Base-by-base conservation (phyloP, 2,329 filamentous ascomycete species). In the Paracoccidioides lutzii region DNA sequence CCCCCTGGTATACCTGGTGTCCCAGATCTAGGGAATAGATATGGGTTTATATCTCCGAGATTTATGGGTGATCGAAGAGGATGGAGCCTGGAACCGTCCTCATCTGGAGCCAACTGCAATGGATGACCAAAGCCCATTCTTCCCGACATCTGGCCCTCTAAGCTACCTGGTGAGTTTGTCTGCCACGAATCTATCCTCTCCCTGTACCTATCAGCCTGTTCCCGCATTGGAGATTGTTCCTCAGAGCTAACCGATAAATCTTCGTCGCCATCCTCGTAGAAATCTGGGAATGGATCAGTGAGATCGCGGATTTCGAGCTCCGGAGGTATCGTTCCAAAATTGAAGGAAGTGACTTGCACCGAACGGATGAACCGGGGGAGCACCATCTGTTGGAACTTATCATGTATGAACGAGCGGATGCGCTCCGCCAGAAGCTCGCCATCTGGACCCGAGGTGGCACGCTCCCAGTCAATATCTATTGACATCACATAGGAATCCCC, bases 361-460 rank as follows among this genome's bases (percentile, higher is more conserved):
- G 90, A 93, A 67, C 93, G 90, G 73, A 98, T 96, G 78, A 98
- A 96, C 66, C 90, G 87, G 57, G 93, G 93, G 49, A 98, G 80
- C 32, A 86, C 81, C 60, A 97, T 85, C 59, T 89, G 83, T 73
- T 98, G 93, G 73, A 98, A 98, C 66, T 90, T 93, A 68, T 89
- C 85, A 73, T 98, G 89, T 64, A 98, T 87, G 73, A 98, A 98
- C 65, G 84, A 83, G 61, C 91, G 87, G 71, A 98, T 95, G 60
- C 80, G 81, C 67, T 90, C 85, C 51, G 91, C 90, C 59, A 96
- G 83, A 54, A 82, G 87, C 61, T 84, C 80, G 55, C 93, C 91
- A 71, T 97, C 91, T 51, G 89, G 82, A 33, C 93, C 93, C 59
- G 83, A 84, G 28, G 91, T 97, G 67, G 97, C 81, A 59, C 86